Evolutionary conservation across 2,329 filamentous ascomycete species (phyloP).

Genomic region (Claviceps maximensis): DNA sequence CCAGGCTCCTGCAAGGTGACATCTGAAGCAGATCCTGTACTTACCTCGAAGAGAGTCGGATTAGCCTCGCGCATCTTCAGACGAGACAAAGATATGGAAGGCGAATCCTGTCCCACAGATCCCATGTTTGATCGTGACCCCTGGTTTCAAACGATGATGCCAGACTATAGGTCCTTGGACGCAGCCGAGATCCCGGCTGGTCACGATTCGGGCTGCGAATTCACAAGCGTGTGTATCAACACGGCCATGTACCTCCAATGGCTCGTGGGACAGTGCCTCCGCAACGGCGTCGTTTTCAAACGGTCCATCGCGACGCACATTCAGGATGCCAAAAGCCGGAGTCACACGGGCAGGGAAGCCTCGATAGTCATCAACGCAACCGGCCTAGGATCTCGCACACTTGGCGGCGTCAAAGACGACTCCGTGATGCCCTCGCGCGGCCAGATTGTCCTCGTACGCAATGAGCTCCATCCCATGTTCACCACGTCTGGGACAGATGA

Average conservation of each 20-base stretch:
- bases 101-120: conserved; percentile 33
- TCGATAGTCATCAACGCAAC: conserved; percentile 76
- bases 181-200: conserved; percentile 46
- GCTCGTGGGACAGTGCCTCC: conserved; percentile 67
- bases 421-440: conserved; percentile 65
- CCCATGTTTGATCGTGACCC: conserved; percentile 52
- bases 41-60: not conserved
- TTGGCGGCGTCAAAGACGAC: conserved; percentile 71
- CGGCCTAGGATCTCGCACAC: conserved; percentile 57
- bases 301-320: conserved; percentile 57
- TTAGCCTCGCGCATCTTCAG: conserved; percentile 36
- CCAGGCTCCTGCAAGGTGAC: not conserved
- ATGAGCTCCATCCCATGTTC: conserved; percentile 59
- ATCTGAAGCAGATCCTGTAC: not conserved
- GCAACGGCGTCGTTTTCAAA: conserved; percentile 55
- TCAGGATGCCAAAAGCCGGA: conserved; percentile 43
- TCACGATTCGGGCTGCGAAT: conserved; percentile 59
- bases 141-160: conserved; percentile 61
- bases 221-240: conserved; percentile 85
- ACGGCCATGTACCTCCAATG: conserved; percentile 77
- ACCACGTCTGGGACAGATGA: conserved; percentile 62
- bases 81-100: conserved; percentile 47
- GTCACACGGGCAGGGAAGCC: conserved; percentile 41
- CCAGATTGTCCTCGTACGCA: conserved; percentile 73
- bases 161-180: conserved; percentile 53